Conservation (phyloP, 2,329 filamentous ascomycete genomes). For the Allantophomopsis lycopodina region DNA sequence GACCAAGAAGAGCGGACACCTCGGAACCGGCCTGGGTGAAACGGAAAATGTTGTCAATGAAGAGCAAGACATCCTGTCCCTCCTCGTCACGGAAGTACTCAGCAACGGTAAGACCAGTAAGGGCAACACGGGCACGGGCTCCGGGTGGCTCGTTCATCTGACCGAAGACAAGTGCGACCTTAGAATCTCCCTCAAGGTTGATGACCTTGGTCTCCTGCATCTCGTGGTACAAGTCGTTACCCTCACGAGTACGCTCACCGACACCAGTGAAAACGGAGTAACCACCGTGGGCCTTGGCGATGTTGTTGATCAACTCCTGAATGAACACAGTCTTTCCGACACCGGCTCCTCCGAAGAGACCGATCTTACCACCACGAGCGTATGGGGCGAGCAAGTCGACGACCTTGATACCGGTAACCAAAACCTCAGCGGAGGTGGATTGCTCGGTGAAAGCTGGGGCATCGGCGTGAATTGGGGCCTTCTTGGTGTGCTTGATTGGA, state of each 20-base stretch:
- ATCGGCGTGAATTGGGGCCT: conserved; percentile 84
- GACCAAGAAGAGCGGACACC: conserved; percentile 97
- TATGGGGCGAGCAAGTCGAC: conserved; percentile 98
- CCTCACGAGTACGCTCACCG: conserved; percentile 99
- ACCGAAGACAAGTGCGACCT: conserved; percentile 98
- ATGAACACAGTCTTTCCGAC: conserved; percentile 99
- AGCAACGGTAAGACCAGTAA: conserved; percentile 72
- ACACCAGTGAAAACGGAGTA: conserved; percentile 99
- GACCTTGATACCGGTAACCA: conserved; percentile 99
- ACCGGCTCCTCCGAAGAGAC: conserved; percentile 99
- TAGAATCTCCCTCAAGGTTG: conserved; percentile 97
- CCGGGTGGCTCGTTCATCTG: conserved; percentile 99
- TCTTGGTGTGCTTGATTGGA: conserved; percentile 87
- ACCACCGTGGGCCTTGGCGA: conserved; percentile 99
- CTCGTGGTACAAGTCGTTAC: conserved; percentile 99
- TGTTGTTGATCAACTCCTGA: conserved; percentile 99
- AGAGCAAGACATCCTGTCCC: conserved; percentile 94
- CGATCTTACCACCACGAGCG: conserved; percentile 99
- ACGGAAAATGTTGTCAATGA: conserved; percentile 99
- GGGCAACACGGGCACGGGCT: conserved; percentile 98
- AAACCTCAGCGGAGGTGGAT: conserved; percentile 89
- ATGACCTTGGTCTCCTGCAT: conserved; percentile 99
- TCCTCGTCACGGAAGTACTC: conserved; percentile 69
- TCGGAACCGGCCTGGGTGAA: conserved; percentile 99
- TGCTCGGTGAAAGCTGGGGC: conserved; percentile 88